Base-by-base conservation (phyloP, 306 rosid genomes). In the Rosa rugosa region DNA sequence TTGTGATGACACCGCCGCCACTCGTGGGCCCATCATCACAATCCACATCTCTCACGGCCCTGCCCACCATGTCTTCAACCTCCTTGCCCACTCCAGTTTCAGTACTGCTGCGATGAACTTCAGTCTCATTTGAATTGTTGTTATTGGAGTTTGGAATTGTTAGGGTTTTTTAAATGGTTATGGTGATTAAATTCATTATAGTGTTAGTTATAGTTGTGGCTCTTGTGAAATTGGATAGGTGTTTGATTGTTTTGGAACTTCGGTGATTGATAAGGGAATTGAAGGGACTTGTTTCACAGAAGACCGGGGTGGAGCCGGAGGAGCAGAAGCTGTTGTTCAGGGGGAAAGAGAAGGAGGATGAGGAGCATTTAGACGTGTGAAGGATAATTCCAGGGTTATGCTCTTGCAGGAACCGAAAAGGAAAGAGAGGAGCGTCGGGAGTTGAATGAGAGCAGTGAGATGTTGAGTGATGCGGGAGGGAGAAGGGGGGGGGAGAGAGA, bases 341-440 rank as follows among this genome's bases (percentile, higher is more conserved):
- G 73, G 97, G 92, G 51, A 84, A 88, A 82, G 97, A 92, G 81
- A 91, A 83, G 81, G 93, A 85, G 9, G 87, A 92, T 57, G 93
- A 81, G 41, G 95, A 88, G 85, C 89, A 80, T 71, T 80, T 94
- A 85, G 86, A 88, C 66, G n/a, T 60, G 97, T 92, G 85, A 89
- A 88, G 89, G 87, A 94, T 75, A 88, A 81, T 82, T 86, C 99
- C 12, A 89, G 85, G 81, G 67, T 92, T 69, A 79, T 89, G 83
- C 93, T 94, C 74, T 77, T 91, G 90, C 95, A 91, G 77, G 80
- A 83, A 6, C 84, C 81, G 31, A 85, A 85, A 46, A 79, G 83
- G 82, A 84, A 82, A 82, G 91, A 83, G 87, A 88, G 85, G 84
- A 85, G 79, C 71, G 72, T 83, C 41, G 92, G 85, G 93, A 90